These are phyloP conservation scores for Pyrenophora graminea DNA, from an alignment of 2,329 filamentous ascomycete species.

Conservation along the genomic window DNA sequence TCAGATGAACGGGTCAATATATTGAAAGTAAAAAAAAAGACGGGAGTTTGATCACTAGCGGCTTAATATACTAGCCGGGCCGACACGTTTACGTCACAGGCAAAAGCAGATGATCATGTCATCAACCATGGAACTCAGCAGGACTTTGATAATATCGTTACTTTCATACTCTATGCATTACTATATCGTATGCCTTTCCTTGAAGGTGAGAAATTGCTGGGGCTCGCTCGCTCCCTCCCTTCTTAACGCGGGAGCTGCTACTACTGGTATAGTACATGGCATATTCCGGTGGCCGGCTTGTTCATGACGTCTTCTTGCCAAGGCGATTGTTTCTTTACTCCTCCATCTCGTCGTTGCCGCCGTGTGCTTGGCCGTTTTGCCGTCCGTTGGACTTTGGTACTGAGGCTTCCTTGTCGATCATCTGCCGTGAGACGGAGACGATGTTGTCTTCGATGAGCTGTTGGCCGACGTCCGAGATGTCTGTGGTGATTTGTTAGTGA, in stretches of 20 bases:
- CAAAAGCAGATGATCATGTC: background rate
- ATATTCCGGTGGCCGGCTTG: background rate
- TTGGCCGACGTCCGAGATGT: conserved; percentile 94
- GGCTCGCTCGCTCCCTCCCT: background rate
- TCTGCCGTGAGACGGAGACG: conserved; percentile 94
- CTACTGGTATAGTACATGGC: background rate
- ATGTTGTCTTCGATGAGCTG: conserved; percentile 99
- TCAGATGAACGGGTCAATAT: too few relatives aligned
- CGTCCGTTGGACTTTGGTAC: conserved; percentile 63
- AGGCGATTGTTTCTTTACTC: conserved; percentile 3
- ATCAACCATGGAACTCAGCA: too few relatives aligned
- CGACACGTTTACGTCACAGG: too few relatives aligned
- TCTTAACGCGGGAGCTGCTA: background rate
- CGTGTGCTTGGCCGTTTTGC: conserved; percentile 33
- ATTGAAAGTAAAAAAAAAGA: background rate
- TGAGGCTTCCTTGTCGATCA: conserved; percentile 99
- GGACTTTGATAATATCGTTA: conserved; percentile 6
- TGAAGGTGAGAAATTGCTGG: background rate
- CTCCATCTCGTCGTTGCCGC: conserved; percentile 36
- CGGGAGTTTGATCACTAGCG: too few relatives aligned
- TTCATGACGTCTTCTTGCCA: background rate
- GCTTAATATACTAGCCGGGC: too few relatives aligned
- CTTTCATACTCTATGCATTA: conserved; percentile 21
- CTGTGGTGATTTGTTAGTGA: conserved; percentile 43
- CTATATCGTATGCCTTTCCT: conserved; percentile 8